These are phyloP conservation scores for Termitomyces sp. DNA, from an alignment of 768 basidiomycete species.

Conservation along the genomic window DNA sequence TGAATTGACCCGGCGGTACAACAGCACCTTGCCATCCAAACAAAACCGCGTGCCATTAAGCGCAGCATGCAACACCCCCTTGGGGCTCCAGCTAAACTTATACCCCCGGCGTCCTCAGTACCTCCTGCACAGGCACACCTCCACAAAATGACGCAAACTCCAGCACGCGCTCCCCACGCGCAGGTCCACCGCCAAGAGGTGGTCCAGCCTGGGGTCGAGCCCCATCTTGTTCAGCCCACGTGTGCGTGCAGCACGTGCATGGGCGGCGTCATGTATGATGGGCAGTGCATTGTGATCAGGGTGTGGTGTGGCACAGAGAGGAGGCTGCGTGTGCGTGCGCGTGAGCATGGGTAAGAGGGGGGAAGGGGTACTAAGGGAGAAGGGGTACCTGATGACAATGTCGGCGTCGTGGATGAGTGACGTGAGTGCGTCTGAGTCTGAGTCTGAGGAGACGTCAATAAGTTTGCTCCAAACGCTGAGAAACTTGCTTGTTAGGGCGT, in stretches of 20 bases:
- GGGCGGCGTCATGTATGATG: neutral
- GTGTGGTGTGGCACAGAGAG: too few species aligned
- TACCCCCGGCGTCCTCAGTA: conserved; percentile 91
- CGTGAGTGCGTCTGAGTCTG: conserved; percentile 44
- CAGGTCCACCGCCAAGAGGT: conserved; percentile 78
- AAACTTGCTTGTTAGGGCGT: conserved; percentile 37
- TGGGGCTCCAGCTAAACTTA: conserved; percentile 92
- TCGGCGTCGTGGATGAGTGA: conserved; percentile 60
- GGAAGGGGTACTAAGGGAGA: too few species aligned
- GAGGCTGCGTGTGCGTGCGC: too few species aligned
- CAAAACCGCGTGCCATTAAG: conserved; percentile 66
- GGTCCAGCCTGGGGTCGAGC: conserved; percentile 86
- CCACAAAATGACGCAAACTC: conserved; percentile 92
- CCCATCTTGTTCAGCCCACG: conserved; percentile 85
- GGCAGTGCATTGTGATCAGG: too few species aligned
- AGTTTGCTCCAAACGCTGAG: conserved; percentile 48
- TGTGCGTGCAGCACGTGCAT: conserved; percentile 13
- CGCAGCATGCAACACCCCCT: conserved; percentile 80
- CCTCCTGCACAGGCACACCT: too few species aligned
- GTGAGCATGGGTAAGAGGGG: too few species aligned
- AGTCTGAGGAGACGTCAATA: conserved; percentile 52
- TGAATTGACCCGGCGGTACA: too few species aligned
- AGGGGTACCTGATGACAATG: conserved; percentile 71
- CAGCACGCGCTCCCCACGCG: conserved; percentile 47
- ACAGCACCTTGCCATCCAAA: conserved; percentile 48